Percentiles rank a stretch among this genome's conserved stretches.
Conservation (phyloP, 441 rosid species). For the Bocquillonia castaneifolia region DNA sequence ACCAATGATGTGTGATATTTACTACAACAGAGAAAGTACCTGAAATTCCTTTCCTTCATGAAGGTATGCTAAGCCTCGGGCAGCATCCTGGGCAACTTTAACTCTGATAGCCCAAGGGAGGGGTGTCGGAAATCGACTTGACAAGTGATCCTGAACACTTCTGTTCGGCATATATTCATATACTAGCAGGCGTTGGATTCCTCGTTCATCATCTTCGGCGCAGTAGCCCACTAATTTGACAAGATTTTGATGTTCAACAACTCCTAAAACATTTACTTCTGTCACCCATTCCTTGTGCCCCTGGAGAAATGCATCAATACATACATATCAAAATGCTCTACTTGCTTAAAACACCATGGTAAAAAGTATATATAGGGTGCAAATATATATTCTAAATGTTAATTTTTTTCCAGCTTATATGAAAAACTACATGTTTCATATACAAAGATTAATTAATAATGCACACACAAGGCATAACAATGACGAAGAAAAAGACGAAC, state of each 20-base stretch:
- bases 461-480: not conserved
- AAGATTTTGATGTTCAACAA: slow-evolving; percentile 74
- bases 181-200: slow-evolving; percentile 76
- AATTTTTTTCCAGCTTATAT: not conserved
- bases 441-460: not conserved
- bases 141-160: slow-evolving; percentile 81
- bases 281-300: slow-evolving; percentile 97
- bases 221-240: slow-evolving; percentile 80
- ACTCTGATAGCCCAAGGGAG: slow-evolving; percentile 70
- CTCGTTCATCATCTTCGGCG: slow-evolving; percentile 77
- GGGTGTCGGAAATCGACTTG: slow-evolving; percentile 62
- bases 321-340: not conserved
- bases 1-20: not conserved
- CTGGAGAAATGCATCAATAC: slow-evolving; percentile 32
- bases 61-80: slow-evolving; percentile 70
- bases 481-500: slow-evolving; percentile 1
- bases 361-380: not conserved
- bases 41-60: slow-evolving; percentile 92
- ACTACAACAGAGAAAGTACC: slow-evolving; percentile 34
- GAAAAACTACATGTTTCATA: not conserved
- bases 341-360: too few relatives aligned
- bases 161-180: slow-evolving; percentile 89
- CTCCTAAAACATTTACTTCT: slow-evolving; percentile 75
- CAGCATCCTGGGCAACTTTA: slow-evolving; percentile 79
- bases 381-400: not conserved